Evolutionary conservation across 106 monocot genomes (phyloP), one percentile per base, ranked within the genome.

Genomic region (Apostasia shenzhenica): DNA sequence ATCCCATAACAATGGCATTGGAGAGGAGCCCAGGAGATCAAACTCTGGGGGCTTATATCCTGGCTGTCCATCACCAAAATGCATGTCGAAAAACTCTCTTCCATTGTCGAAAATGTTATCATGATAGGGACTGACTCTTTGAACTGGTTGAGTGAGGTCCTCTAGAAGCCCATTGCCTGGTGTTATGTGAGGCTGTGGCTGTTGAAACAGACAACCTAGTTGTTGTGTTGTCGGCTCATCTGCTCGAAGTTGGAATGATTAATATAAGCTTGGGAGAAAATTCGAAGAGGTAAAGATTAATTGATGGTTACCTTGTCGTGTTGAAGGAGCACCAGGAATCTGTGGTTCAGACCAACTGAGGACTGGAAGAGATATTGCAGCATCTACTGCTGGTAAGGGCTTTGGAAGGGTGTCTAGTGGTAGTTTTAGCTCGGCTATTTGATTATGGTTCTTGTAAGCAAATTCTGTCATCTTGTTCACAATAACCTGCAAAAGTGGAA

Each of bases 381-480:
- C 42, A 54, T 73, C 52, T 14, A 49, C 56, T 45, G 66, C 2
- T 49, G 66, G 50, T 14, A 69, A 38, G 12, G 54, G 59, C 46
- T 51, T 50, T 6, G 70, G 46, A 48, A 64, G 40, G 1, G 54
- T 73, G 14, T 70, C 61, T 11, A 13, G 8, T 9, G 70, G 75
- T 52, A 60, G 45, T 40, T 61, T 74, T 13, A 86, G 67, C 72
- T 86, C 86, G 5, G 74, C 51, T 58, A 94, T 84, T 37, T 62
- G 57, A 39, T 74, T 68, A 1, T 72, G 75, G 63, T 75, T 82
- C 45, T 70, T 67, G 70, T 82, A 94, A 38, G 84, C 86, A 61
- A 79, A 45, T 61, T 82, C 72, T 77, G 84, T 86, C 60, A 84
- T 53, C 61, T 74, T 80, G 57, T 80, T 76, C 39, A 87, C 79